Percentiles rank a stretch among this genome's conserved stretches.
phyloP scores from a whole-genome alignment of 768 basidiomycete species.

The Pleurotus sapidus region DNA sequence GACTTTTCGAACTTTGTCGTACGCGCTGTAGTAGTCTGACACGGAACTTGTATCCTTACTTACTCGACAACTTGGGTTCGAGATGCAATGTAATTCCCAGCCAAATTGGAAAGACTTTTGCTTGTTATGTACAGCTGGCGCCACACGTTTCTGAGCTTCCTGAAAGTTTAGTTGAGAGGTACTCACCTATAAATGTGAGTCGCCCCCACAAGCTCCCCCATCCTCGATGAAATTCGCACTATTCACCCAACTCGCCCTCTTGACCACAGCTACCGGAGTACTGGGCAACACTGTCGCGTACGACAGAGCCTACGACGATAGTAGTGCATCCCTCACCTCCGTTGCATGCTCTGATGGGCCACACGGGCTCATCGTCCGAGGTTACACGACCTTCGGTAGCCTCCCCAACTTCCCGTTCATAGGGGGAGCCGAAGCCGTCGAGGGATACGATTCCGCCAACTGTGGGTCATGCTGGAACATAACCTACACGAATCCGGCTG shows the following conservation, averaged over 20 bases:
- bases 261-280: neutral
- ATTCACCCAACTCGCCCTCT: neutral
- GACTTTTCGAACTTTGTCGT: too few species aligned
- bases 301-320: conserved; percentile 40
- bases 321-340: conserved; percentile 23
- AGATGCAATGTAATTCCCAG: too few species aligned
- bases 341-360: conserved; percentile 49
- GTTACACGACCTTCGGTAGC: conserved; percentile 36
- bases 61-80: too few species aligned
- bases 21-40: too few species aligned
- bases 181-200: neutral
- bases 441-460: conserved; percentile 33
- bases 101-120: too few species aligned
- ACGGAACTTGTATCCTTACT: too few species aligned
- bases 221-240: neutral
- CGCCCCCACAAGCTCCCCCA: neutral
- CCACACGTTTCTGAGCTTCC: neutral
- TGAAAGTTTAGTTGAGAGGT: neutral
- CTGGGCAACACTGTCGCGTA: conserved; percentile 23
- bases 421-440: conserved; percentile 37
- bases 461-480: conserved; percentile 50
- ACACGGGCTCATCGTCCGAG: conserved; percentile 36
- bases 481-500: conserved; percentile 25
- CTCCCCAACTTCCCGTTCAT: conserved; percentile 45
- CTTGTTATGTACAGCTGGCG: too few species aligned